Evolutionary conservation across 139 green algal genomes (phyloP).

Genomic region (Bryopsis sp.): DNA sequence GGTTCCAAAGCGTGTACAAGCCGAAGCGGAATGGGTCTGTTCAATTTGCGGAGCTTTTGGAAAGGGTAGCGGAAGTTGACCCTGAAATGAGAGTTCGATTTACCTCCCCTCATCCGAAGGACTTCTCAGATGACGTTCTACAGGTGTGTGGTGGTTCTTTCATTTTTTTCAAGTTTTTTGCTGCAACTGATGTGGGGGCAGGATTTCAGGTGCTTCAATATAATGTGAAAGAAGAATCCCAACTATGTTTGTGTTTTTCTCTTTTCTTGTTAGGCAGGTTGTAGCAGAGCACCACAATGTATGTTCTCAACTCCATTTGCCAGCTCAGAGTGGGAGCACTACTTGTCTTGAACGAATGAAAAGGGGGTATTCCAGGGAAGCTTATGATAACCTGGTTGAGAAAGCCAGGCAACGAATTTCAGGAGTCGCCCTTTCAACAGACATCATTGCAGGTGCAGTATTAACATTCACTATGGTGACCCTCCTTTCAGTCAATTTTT

Average conservation of each 20-base stretch:
- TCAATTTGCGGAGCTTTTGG: slow-evolving; percentile 72
- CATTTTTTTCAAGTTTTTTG: neutral
- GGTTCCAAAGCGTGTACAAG: slow-evolving; percentile 75
- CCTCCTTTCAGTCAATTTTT: too few species aligned
- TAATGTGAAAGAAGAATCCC: neutral
- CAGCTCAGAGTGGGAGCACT: slow-evolving; percentile 72
- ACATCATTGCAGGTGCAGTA: slow-evolving; percentile 75
- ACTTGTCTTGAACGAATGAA: slow-evolving; percentile 64
- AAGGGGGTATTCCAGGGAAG: slow-evolving; percentile 70
- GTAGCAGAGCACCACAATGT: slow-evolving; percentile 65
- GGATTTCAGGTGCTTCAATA: neutral
- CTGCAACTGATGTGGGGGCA: neutral
- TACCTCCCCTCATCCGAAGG: slow-evolving; percentile 85
- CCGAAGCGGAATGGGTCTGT: slow-evolving; percentile 43
- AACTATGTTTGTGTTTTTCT: neutral
- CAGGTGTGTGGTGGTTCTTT: slow-evolving; percentile 23
- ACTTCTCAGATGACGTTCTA: slow-evolving; percentile 68
- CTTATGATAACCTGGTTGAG: slow-evolving; percentile 72
- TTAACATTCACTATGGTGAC: too few species aligned
- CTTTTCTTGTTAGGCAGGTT: slow-evolving; percentile 26
- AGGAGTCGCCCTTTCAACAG: slow-evolving; percentile 62
- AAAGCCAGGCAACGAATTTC: slow-evolving; percentile 46
- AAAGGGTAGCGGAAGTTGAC: slow-evolving; percentile 50
- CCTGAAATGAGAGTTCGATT: slow-evolving; percentile 85
- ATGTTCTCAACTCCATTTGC: slow-evolving; percentile 82